phyloP scores from a whole-genome alignment of 106 monocot species.

The Dendrobium huoshanense region DNA sequence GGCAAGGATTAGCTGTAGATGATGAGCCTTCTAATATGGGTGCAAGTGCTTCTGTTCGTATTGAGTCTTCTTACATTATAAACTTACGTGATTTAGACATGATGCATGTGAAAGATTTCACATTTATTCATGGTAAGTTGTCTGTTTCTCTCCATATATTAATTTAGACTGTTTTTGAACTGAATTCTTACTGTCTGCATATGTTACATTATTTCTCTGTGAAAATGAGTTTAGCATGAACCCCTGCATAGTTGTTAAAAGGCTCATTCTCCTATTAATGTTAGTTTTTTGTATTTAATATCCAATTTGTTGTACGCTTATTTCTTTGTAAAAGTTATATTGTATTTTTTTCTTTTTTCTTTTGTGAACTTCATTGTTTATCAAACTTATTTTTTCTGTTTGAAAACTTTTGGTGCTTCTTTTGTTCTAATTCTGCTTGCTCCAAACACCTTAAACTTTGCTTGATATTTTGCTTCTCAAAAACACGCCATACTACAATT shows the following conservation, averaged over 20 bases:
- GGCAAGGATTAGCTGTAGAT: constrained; percentile 78
- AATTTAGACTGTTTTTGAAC: not conserved
- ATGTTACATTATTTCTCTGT: not conserved
- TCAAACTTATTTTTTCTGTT: not conserved
- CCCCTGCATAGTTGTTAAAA: not conserved
- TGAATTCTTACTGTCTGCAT: not conserved
- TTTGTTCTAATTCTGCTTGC: not conserved
- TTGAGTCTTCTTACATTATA: constrained; percentile 89
- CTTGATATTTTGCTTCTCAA: not conserved
- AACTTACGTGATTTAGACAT: constrained; percentile 80
- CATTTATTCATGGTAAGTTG: constrained; percentile 81
- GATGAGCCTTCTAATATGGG: constrained; percentile 53
- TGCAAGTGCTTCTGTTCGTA: constrained; percentile 41
- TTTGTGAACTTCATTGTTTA: not conserved
- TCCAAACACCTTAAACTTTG: not conserved
- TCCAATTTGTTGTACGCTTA: not conserved
- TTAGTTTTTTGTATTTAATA: not conserved
- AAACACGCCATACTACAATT: not conserved
- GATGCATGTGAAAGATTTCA: constrained; percentile 95
- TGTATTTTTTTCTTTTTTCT: not conserved
- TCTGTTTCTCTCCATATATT: not conserved
- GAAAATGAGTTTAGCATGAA: not conserved
- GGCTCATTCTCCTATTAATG: not conserved
- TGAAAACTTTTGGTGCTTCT: not conserved
- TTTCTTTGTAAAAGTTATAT: not conserved